Evolutionary conservation across 208 protist genomes (phyloP).

Genomic region (Willaertia magna): DNA sequence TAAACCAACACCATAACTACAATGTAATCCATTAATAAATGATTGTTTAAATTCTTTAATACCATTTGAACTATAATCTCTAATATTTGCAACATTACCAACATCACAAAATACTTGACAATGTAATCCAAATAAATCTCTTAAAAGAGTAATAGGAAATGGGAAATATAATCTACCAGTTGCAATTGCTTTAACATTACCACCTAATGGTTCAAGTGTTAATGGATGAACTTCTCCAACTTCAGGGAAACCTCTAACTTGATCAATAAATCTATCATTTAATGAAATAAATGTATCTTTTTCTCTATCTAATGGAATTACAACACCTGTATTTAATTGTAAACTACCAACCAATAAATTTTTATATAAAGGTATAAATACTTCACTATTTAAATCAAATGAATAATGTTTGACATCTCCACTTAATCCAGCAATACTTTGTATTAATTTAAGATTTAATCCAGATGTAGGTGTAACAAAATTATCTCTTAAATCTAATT

Average conservation of each 20-base stretch:
- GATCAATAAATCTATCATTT: not conserved
- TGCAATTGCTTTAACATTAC: not conserved
- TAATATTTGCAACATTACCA: not conserved
- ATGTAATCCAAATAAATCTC: not conserved
- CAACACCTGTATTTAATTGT: not conserved
- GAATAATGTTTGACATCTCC: not conserved
- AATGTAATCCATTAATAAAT: not conserved
- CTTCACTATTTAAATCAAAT: not conserved
- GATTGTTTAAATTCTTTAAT: not conserved
- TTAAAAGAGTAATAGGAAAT: not conserved
- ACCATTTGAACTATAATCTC: not conserved
- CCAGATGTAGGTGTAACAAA: not conserved
- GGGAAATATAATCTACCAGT: not conserved
- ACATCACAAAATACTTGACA: not conserved
- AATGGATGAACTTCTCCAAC: not conserved
- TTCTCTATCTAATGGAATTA: not conserved
- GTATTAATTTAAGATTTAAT: not conserved
- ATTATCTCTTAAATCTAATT: not conserved
- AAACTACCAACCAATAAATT: not conserved
- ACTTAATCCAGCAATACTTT: not conserved
- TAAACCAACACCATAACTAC: not conserved
- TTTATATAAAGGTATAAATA: not conserved
- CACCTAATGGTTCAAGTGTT: not conserved
- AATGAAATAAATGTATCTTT: not conserved
- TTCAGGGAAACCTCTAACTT: not conserved